Evolutionary conservation across 306 rosid species (phyloP).

Genomic region (Malus sieversii): DNA sequence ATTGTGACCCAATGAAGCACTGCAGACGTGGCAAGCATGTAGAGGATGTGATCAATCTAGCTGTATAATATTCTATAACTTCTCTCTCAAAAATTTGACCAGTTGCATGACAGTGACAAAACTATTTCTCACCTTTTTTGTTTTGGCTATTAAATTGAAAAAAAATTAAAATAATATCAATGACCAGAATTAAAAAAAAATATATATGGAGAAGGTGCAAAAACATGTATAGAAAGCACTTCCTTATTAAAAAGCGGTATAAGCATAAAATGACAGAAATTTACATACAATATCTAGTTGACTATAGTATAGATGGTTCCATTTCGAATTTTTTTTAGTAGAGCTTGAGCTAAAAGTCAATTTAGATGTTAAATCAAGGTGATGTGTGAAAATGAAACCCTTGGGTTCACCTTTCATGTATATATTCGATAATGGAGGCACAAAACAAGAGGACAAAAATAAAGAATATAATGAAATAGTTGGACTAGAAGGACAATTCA

Average conservation of each 20-base stretch:
- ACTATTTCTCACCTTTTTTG: no score
- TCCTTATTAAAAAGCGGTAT: background rate
- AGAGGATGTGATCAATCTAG: conserved; percentile 18
- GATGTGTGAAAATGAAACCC: conserved; percentile 11
- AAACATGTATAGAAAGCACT: background rate
- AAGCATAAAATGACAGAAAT: background rate
- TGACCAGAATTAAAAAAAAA: no score
- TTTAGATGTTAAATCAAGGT: conserved; percentile 13
- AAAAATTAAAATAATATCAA: no score
- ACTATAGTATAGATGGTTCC: background rate
- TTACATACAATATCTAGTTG: background rate
- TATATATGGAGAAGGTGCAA: background rate
- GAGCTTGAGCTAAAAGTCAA: conserved; percentile 9
- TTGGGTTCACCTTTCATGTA: conserved; percentile 4
- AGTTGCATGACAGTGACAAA: background rate
- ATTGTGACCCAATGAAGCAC: background rate
- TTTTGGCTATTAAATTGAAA: no score
- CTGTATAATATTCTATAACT: conserved; percentile 7
- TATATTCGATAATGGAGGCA: conserved; percentile 40
- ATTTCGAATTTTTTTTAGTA: background rate
- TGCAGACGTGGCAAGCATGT: conserved; percentile 27
- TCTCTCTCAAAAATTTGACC: conserved; percentile 11
- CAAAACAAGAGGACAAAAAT: conserved; percentile 23
- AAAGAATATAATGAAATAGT: conserved; percentile 3
- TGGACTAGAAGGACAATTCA: conserved; percentile 10